A percentile compares a stretch with the other conserved stretches of the same genome.
phyloP scores from a whole-genome alignment of 805 yeast species.

The Debaryomyces hansenii region DNA sequence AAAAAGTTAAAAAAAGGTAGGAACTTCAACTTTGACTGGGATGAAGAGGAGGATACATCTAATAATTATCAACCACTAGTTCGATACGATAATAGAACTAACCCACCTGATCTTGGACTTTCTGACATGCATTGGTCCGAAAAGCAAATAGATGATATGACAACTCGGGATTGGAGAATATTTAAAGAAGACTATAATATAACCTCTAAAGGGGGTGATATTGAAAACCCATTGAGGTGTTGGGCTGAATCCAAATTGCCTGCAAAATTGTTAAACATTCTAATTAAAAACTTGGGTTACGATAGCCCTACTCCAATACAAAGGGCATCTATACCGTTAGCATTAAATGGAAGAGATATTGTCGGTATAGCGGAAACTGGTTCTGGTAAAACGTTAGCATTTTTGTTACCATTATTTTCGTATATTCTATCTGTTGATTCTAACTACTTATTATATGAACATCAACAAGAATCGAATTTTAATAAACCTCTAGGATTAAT shows the following conservation, averaged over 20 bases:
- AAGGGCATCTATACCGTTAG: constrained; percentile 80
- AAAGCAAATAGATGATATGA: constrained; percentile 67
- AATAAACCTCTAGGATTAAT: constrained; percentile 75
- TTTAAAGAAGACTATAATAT: constrained; percentile 77
- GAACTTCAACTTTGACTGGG: constrained; percentile 72
- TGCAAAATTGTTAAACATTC: constrained; percentile 19
- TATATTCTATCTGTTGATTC: constrained; percentile 42
- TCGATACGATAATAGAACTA: constrained; percentile 10
- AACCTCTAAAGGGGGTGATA: constrained; percentile 44
- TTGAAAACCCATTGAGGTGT: constrained; percentile 61
- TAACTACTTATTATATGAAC: constrained; percentile 35
- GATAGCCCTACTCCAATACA: constrained; percentile 86
- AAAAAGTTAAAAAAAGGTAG: constrained; percentile 11
- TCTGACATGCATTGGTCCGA: constrained; percentile 60
- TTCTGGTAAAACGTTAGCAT: constrained; percentile 90
- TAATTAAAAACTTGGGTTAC: constrained; percentile 46
- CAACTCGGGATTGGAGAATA: constrained; percentile 85
- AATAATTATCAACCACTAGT: constrained; percentile 42
- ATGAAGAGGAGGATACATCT: constrained; percentile 64
- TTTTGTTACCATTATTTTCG: constrained; percentile 67
- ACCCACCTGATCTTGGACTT: constrained; percentile 11
- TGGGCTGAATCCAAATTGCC: constrained; percentile 68
- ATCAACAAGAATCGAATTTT: constrained; percentile 46
- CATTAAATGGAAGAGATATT: constrained; percentile 58
- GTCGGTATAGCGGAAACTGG: constrained; percentile 97